Percentiles rank a stretch among this genome's conserved stretches.
Conservation (phyloP, 2,329 filamentous ascomycete genomes). For the Alternaria hordeiaustralica region DNA sequence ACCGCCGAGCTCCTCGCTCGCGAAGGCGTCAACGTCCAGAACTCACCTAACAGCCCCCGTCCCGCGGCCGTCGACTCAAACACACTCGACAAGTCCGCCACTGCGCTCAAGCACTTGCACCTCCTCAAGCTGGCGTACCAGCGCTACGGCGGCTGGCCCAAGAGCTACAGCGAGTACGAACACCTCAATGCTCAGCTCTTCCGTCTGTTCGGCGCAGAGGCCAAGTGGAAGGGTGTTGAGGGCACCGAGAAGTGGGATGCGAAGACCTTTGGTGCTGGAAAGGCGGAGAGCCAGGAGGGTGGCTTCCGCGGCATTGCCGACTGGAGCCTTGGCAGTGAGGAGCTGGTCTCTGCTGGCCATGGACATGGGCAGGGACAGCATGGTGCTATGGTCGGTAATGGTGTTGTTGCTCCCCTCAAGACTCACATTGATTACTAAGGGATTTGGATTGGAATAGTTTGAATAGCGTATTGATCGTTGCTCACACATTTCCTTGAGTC, state of each 20-base stretch:
- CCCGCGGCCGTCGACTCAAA: not conserved
- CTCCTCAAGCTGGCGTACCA: conserved; percentile 51
- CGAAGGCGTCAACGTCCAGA: conserved; percentile 41
- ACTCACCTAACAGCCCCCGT: conserved; percentile 9
- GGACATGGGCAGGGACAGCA: conserved; percentile 2
- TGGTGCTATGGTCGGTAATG: not conserved
- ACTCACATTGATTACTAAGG: not conserved
- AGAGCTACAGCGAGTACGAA: conserved; percentile 57
- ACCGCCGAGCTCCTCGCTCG: conserved; percentile 46
- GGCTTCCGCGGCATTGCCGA: conserved; percentile 39
- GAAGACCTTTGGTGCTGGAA: conserved; percentile 55
- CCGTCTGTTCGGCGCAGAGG: conserved; percentile 43
- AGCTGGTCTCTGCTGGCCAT: conserved; percentile 4
- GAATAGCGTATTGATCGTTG: not conserved
- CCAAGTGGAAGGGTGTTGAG: conserved; percentile 51
- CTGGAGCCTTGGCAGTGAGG: conserved; percentile 41
- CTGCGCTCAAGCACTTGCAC: conserved; percentile 47
- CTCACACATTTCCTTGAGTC: not conserved
- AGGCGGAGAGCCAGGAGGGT: conserved; percentile 53
- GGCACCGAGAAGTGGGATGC: conserved; percentile 58
- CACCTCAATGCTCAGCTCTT: conserved; percentile 55
- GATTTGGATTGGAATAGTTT: too few relatives aligned
- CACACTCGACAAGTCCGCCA: conserved; percentile 28
- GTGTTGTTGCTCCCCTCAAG: not conserved
- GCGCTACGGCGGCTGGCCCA: conserved; percentile 55